Conservation (phyloP, 768 basidiomycete genomes). For the Pulveroboletus ravenelii region DNA sequence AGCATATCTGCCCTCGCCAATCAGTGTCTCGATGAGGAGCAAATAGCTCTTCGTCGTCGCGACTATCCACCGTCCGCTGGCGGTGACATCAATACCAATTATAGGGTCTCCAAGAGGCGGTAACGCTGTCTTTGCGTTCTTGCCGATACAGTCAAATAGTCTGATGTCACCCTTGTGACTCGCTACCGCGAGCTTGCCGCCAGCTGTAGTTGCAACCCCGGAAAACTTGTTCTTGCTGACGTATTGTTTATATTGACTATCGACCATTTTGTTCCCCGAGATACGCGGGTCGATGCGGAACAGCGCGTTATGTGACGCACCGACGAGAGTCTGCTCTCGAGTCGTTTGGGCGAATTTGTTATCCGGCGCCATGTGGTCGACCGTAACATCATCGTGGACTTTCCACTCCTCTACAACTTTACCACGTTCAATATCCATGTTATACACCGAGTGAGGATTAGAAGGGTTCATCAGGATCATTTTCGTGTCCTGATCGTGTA, state of each 20-base stretch:
- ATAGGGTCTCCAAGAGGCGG: slow-evolving; percentile 96
- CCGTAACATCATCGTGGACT: slow-evolving; percentile 82
- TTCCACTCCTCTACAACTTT: slow-evolving; percentile 99
- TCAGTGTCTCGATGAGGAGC: slow-evolving; percentile 89
- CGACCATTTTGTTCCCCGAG: slow-evolving; percentile 88
- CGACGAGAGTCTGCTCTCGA: slow-evolving; percentile 87
- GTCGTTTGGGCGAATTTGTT: slow-evolving; percentile 95
- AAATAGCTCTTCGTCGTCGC: slow-evolving; percentile 95
- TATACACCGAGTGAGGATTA: slow-evolving; percentile 78
- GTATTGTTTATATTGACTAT: slow-evolving; percentile 95
- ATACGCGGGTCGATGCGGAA: slow-evolving; percentile 98
- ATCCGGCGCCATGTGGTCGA: slow-evolving; percentile 88
- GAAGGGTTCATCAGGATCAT: slow-evolving; percentile 88
- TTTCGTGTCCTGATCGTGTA: slow-evolving; percentile 93
- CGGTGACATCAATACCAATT: slow-evolving; percentile 88
- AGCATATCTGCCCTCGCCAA: slow-evolving; percentile 83
- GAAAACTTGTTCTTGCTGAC: slow-evolving; percentile 94
- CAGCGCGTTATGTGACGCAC: slow-evolving; percentile 88
- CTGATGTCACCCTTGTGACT: slow-evolving; percentile 97
- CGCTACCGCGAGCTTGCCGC: slow-evolving; percentile 86
- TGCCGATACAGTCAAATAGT: slow-evolving; percentile 92
- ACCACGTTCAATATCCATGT: slow-evolving; percentile 89
- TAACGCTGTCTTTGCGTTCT: slow-evolving; percentile 97
- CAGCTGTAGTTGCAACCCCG: slow-evolving; percentile 80
- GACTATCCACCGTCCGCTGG: slow-evolving; percentile 90